Evolutionary conservation across 805 yeast species (phyloP), one percentile per base, ranked within the genome.

Genomic region (Hanseniaspora lachancei): DNA sequence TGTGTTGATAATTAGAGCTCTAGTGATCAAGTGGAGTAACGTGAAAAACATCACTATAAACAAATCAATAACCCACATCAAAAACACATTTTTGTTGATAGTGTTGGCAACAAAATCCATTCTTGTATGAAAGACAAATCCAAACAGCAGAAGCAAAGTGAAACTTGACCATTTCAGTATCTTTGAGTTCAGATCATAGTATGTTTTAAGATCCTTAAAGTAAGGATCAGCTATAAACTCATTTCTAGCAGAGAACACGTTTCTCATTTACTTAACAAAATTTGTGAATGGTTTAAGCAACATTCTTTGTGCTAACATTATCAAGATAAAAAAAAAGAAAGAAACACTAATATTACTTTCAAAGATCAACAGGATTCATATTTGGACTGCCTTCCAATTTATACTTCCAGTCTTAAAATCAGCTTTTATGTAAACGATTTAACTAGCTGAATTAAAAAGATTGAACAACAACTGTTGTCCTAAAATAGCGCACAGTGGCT

Each of bases 81-180:
- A 7, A 4, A 44, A 20, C 10, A 4, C 13, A 21, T 21, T 41
- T 5, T 51, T 44, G 6, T 24, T 35, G 9, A 15, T 34, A 2
- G 15, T 34, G 27, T 34, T 29, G n/a, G 21, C 12, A 10, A 21
- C 23, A 46, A 46, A 46, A 9, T 53, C 40, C 32, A 43, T 34
- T 23, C 46, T 16, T 15, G 42, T 38, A 39, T 18, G 13, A 18
- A 20, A 39, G 21, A 53, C 40, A 20, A 53, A 53, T 13, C 46
- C 20, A 35, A 46, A 21, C 3, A 53, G 16, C 8, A 53, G 27
- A 7, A 29, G 9, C 21, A 53, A 16, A 21, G 50, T 38, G 18
- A 53, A 53, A 13, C 34, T n/a, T 13, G 56, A 53, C 56, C 56
- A 53, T 23, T 53, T 53, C 16, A 53, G 39, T 8, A 53, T 53